Evolutionary conservation across 352 stramenopile genomes (phyloP), one percentile per base, ranked within the genome.

Genomic region (Globisporangium cystogenes): DNA sequence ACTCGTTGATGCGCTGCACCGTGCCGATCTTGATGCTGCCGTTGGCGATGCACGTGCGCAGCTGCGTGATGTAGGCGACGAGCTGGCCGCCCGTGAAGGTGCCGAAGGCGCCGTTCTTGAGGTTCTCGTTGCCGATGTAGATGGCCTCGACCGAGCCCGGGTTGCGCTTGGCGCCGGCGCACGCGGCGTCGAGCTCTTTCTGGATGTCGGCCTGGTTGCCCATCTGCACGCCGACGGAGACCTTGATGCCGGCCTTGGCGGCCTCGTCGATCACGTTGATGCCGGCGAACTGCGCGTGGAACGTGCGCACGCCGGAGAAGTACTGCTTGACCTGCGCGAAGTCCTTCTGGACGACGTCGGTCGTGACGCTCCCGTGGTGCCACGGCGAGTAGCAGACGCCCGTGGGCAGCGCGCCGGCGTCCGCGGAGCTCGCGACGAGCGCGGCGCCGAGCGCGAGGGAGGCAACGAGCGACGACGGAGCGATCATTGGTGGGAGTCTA

Each of bases 41-140:
- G 37, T 54, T 59, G 27, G 48, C 35, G 11, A 74, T 82, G 51
- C 74, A 82, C 2, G n/a, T 39, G 59, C 86, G 82, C 45, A 93
- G 66, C 42, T 77, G 64, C 12, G 68, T 31, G 47, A 90, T 85
- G 67, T 82, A 79, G 4, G 53, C 59, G 16, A 72, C 31, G 14
- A 90, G 68, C 57, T 74, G 40, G 15, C 59, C 57, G 46, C 67
- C 71, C 24, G 61, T 67, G 31, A 51, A 65, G 3, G 58, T 66
- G 21, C 75, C 77, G 40, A 74, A 83, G 53, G 51, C 63, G 29
- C 66, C 59, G 62, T 85, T 85, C 42, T 64, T 53, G 18, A 92
- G 64, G 70, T 84, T 70, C 53, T 92, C 82, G 68, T 90, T 92
- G 40, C 82, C 82, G 27, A 86, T 77, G 61, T 75, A 90, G 44